These are phyloP conservation scores for Elaeagnus macrophylla DNA, from an alignment of 306 rosid species.

Conservation along the genomic window DNA sequence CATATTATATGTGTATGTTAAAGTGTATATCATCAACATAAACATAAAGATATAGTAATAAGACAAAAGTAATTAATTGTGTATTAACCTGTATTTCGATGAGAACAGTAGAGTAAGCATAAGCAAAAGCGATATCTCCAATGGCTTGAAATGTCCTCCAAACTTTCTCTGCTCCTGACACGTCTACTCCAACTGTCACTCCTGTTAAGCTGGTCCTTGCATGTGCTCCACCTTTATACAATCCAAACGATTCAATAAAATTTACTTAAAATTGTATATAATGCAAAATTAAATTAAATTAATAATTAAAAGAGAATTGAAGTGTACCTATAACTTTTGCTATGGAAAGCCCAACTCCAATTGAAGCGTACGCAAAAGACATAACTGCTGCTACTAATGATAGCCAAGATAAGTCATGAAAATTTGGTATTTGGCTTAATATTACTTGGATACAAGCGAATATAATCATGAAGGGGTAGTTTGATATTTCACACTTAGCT, in stretches of 20 bases:
- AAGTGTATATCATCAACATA: too few species aligned
- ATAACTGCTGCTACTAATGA: constrained; percentile 33
- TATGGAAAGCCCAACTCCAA: constrained; percentile 28
- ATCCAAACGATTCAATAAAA: not conserved
- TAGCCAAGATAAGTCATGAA: constrained; percentile 29
- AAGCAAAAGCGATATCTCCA: constrained; percentile 78
- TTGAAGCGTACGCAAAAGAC: constrained; percentile 31
- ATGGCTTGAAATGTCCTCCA: constrained; percentile 63
- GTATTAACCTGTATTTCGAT: constrained; percentile 57
- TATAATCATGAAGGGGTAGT: constrained; percentile 44
- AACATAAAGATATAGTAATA: too few species aligned
- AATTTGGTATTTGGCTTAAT: constrained; percentile 52
- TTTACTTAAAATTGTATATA: not conserved
- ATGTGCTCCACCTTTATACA: constrained; percentile 34
- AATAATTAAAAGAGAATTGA: not conserved
- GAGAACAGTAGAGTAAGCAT: constrained; percentile 52
- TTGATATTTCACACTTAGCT: constrained; percentile 37
- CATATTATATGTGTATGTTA: too few species aligned
- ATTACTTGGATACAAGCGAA: constrained; percentile 42
- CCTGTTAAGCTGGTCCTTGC: constrained; percentile 50
- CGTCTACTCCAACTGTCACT: constrained; percentile 29
- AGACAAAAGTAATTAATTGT: too few species aligned
- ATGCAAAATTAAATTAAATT: not conserved
- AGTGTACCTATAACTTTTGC: constrained; percentile 17
- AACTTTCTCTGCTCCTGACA: constrained; percentile 36